These are phyloP conservation scores for Heterobasidion irregulare DNA, from an alignment of 1,284 basidiomycete species.

Conservation along the genomic window DNA sequence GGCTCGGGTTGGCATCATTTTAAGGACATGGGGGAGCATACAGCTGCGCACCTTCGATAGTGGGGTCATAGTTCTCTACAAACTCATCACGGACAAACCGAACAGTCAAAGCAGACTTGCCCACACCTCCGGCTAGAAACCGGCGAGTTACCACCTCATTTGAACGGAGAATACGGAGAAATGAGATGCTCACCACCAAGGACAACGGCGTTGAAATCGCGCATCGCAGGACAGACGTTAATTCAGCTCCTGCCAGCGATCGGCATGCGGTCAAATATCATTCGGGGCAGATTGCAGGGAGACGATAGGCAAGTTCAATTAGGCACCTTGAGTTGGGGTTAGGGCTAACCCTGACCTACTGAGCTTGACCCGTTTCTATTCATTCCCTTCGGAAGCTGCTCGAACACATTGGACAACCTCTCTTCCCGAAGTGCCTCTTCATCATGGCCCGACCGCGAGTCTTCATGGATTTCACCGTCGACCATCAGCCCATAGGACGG, in stretches of 20 bases:
- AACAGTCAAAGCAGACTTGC: conserved; percentile 70
- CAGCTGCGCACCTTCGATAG: conserved; percentile 58
- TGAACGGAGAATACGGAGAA: conserved; percentile 2
- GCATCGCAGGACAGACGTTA: conserved; percentile 29
- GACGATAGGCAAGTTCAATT: too few species aligned
- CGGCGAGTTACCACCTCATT: conserved; percentile 1
- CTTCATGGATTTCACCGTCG: conserved; percentile 61
- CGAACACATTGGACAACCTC: not conserved
- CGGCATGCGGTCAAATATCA: not conserved
- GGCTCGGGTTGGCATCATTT: conserved; percentile 5
- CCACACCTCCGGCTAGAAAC: conserved; percentile 66
- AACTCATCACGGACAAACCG: conserved; percentile 72
- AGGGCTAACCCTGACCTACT: not conserved
- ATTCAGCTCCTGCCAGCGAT: not conserved
- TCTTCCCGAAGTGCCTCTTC: not conserved
- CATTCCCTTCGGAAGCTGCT: too few species aligned
- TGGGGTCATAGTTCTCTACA: conserved; percentile 73
- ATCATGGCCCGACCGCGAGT: conserved; percentile 47
- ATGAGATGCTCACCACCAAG: conserved; percentile 52
- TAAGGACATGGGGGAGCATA: conserved; percentile 7
- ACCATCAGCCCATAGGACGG: conserved; percentile 50
- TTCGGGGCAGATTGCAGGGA: too few species aligned
- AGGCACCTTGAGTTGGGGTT: not conserved
- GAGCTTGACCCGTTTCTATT: not conserved
- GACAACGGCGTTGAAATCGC: conserved; percentile 67